Base-by-base conservation (phyloP, 23 red algal genomes). In the Gracilaria domingensis region DNA sequence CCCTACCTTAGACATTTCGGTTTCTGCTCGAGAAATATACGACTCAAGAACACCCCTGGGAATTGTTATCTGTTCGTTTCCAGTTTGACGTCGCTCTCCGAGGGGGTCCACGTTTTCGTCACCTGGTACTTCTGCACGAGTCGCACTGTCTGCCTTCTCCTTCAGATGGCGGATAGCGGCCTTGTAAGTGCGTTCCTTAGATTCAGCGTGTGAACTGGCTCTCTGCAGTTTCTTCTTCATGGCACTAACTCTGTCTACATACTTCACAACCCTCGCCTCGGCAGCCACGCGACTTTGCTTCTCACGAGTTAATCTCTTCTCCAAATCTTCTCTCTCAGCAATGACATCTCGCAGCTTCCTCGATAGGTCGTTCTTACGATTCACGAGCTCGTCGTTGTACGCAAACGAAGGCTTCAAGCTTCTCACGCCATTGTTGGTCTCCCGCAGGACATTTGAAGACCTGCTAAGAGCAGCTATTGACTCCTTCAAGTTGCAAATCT, bases 111-210 rank as follows among this genome's bases (percentile, higher is more conserved):
- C 66, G 36, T 92, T 84, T 66, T 83, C 80, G 42, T 84, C 79
- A 14, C 60, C 73, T 32, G 59, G 59, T 39, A 62, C 33, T 24
- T 92, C 89, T 1, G 37, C 70, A 47, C 69, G 48, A 0, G 80
- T 78, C 34, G 89, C 89, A n/a, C 75, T 69, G 33, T 92, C 89
- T 50, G 89, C 89, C 89, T 92, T 92, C n/a, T 84, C 49, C 80
- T 92, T 83, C 9, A 92, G 79, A 35, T 75, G 80, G 12, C 73
- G 48, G 40, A 92, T 92, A 40, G 89, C 89, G 18, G 89, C 89
- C 89, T 92, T 92, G 76, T 92, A 92, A 6, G 89, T 84, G 38
- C 80, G 38, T 61, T 92, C 89, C 79, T 84, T 83, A 29, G 89
- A 83, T 7, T 92, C 89, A 32, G 89, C 78, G n/a, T 84, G 32